Base-by-base conservation (phyloP, 1,139 yeast species). In the Kluyveromyces sp. region DNA sequence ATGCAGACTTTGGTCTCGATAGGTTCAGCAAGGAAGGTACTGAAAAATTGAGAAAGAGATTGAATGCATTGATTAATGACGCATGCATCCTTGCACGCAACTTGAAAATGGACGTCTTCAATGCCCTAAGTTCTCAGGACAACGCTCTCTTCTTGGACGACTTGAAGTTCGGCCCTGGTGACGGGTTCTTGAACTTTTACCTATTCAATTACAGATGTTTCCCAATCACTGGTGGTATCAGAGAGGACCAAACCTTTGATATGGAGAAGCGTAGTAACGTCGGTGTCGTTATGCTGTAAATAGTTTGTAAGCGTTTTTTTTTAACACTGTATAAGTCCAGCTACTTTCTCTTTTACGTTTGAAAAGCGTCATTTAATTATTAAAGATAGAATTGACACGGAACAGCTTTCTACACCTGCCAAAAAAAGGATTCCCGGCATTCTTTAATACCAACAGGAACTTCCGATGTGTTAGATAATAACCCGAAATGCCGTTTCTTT, bases 111-210 rank as follows among this genome's bases (percentile, higher is more conserved):
- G 98, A 92, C 64, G 97, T 94, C 3, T 88, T 90, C 75, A 92
- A 92, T 64, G 96, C 97, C 15, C 74, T 92, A 51, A 81, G 97
- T 0, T 75, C 89, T 8, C 95, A 90, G 68, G 98, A 92, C 63
- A 94, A 92, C 63, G 77, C 89, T 7, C 69, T 81, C 50, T 88
- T 92, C 67, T 71, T 92, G 55, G 83, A 86, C 36, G 81, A 84
- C 43, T 74, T 87, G 67, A 87, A 88, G 64, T 92, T 94, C 65
- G 97, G 96, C 27, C 78, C 81, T 43, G 99, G 99, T 39, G 97
- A 92, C 64, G 99, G 98, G 0, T 78, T 78, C 63, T 75, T 92
- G 61, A 86, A 92, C 67, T 94, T 84, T 65, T 92, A 92, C 63
- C 70, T 94, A 58, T 94, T 92, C 75, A 92, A 92, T 66, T 92